Base-by-base conservation (phyloP, 441 rosid genomes). In the Gossypium schwendimanii region DNA sequence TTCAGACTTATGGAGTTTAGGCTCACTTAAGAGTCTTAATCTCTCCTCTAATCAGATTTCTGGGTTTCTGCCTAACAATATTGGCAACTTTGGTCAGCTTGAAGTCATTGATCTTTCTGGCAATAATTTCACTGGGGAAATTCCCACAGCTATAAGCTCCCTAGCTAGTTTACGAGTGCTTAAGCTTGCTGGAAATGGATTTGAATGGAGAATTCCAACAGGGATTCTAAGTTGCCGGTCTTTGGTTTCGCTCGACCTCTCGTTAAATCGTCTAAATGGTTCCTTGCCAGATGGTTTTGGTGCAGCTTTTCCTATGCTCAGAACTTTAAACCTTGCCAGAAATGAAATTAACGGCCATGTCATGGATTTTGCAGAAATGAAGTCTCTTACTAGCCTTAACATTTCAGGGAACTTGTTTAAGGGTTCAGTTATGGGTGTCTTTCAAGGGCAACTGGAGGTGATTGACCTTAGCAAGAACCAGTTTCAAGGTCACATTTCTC, bases 1-100 rank as follows among this genome's bases (percentile, higher is more conserved):
- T 68, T 81, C 97, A 64, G 98, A 93, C 84, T 86, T 91, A 41
- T 91, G 96, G 97, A 90, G 94, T 81, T 82, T 93, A 63, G 82
- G 84, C 76, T 85, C 89, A 39, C 87, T 93, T 70, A 82, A 80
- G 73, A 77, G 18, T 64, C 90, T 93, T 3, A 88, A 91, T 76
- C 90, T 94, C 64, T 91, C 96, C 21, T 75, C 68, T 58, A 94
- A 94, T 81, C 74, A 75, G 77, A 87, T 94, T 78, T 86, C 96
- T 41, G 95, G 97, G 49, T 44, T 87, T 17, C 86, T 94, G 11
- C 66, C 89, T 17, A 90, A 53, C 82, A 91, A 90, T 85, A 82
- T 91, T 85, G 96, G 81, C 61, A 94, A 94, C 80, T 94, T 94
- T 68, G 95, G 89, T 18, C 74, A 72, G 74, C 92, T 94, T 70